Evolutionary conservation across 257 asterid genomes (phyloP), one percentile per base, ranked within the genome.

Genomic region (Solanum pimpinellifolium): DNA sequence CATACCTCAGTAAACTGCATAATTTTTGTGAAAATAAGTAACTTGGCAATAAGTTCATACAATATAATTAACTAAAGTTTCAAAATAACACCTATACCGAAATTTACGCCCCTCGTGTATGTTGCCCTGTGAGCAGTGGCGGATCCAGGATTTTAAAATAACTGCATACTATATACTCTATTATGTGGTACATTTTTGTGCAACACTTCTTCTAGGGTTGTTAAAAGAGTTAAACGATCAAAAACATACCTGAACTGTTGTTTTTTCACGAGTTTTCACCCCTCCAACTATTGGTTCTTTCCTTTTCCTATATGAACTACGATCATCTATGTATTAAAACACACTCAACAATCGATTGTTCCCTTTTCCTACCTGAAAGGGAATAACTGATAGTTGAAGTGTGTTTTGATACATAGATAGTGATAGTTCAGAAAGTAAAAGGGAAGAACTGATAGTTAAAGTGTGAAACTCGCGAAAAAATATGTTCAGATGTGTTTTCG

Each of bases 1-100:
- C 95, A 89, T 46, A 97, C 92, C 90, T 97, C 98, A 3, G 93
- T 92, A 91, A 97, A 95, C 99, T 97, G 98, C 98, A 91, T 2
- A 35, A 14, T 2, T 16, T 70, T 90, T 78, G 59, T 78, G 25
- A 44, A 78, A 78, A 31, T 52, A 52, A 52, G 13, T 44, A 44
- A 42, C 37, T 76, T 76, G 60, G 2, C 59, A 41, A 41, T 77
- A n/a, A n/a, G 37, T 9, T 77, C 29, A 78, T 42, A 4, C 83
- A 42, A 78, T 42, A 8, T 60, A 42, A 25, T 31, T 33, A 31
- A 70, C 10, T 70, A 70, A 11, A 20, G 31, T 31, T 13, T 66
- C 5, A 69, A 69, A 12, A 29, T 27, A 12, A 66, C 35, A 25
- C 2, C 35, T 66, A 5, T 29, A 69, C 4, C 12, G 9, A 69